phyloP scores from a whole-genome alignment of 225 moss, liverwort and hornwort genomes.

The Straminergon stramineum region DNA sequence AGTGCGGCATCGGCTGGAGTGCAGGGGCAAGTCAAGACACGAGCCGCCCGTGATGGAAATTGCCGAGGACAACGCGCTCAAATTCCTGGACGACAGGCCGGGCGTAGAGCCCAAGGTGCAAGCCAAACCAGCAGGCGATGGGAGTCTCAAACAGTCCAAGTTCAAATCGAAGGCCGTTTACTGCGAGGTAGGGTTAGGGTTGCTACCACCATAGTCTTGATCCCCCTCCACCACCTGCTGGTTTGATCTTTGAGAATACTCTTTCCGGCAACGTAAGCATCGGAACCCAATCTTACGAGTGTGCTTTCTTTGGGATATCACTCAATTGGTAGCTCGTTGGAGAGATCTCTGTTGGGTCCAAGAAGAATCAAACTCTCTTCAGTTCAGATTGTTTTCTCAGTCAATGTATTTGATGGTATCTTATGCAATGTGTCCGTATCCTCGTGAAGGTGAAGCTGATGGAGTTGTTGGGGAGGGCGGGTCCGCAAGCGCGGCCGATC shows the following conservation, averaged over 20 bases:
- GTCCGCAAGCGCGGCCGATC: not conserved
- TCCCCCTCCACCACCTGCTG: not conserved
- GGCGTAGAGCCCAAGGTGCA: not conserved
- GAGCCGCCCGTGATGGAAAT: slow-evolving; percentile 4
- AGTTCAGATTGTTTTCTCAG: not conserved
- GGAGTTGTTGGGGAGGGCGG: slow-evolving; percentile 26
- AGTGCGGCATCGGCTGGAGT: not conserved
- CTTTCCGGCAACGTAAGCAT: not conserved
- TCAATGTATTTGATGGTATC: too few species aligned
- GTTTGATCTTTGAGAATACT: not conserved
- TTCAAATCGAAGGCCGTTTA: slow-evolving; percentile 35
- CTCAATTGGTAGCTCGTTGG: not conserved
- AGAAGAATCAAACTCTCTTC: too few species aligned
- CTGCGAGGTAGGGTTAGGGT: slow-evolving; percentile 16
- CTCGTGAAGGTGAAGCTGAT: slow-evolving; percentile 28
- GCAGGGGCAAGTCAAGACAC: slow-evolving; percentile 8
- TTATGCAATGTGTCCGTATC: not conserved
- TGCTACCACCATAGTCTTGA: not conserved
- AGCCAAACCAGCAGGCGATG: not conserved
- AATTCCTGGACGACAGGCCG: not conserved
- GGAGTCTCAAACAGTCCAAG: not conserved
- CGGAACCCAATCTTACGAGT: not conserved
- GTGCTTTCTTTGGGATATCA: not conserved
- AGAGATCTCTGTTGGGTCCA: not conserved
- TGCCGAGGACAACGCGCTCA: not conserved